Conservation (phyloP, 2,329 filamentous ascomycete species). For the Pleurostoma richardsiae region DNA sequence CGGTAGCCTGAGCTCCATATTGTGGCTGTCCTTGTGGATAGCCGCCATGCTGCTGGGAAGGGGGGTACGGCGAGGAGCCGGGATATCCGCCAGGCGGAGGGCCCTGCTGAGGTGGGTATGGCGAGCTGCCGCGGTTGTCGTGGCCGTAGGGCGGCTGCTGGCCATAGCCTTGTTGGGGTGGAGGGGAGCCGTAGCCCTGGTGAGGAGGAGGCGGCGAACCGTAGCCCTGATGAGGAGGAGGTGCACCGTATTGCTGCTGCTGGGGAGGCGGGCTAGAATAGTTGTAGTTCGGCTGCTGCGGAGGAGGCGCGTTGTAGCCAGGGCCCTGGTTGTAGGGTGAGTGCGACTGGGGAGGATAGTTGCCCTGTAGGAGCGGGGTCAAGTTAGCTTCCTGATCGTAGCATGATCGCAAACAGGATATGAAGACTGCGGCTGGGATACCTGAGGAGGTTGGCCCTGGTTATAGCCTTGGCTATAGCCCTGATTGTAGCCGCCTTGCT, state of each 20-base stretch:
- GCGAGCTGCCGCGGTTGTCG: conserved; percentile 22
- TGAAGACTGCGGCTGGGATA: conserved; percentile 7
- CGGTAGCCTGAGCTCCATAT: conserved; percentile 23
- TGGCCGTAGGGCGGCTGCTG: conserved; percentile 15
- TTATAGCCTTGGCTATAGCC: conserved; percentile 16
- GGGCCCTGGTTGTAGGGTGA: conserved; percentile 12
- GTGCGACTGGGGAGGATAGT: conserved; percentile 10
- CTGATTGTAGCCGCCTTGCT: conserved; percentile 14
- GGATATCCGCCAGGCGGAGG: not conserved
- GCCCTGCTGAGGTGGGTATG: conserved; percentile 17
- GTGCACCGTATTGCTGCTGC: conserved; percentile 1
- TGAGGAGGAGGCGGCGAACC: conserved; percentile 9
- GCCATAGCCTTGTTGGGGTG: conserved; percentile 14
- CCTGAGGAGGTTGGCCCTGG: conserved; percentile 15
- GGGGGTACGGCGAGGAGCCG: conserved; percentile 8
- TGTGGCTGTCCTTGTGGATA: conserved; percentile 8
- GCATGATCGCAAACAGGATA: conserved; percentile 2
- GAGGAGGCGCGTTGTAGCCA: conserved; percentile 12
- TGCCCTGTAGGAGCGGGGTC: conserved; percentile 6
- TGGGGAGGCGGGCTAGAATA: conserved; percentile 8
- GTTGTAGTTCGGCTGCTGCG: conserved; percentile 12
- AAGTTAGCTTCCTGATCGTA: conserved; percentile 8
- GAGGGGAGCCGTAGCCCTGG: conserved; percentile 13
- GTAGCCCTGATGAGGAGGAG: conserved; percentile 8
- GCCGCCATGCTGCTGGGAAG: conserved; percentile 12